phyloP scores from a whole-genome alignment of 441 rosid genomes.

The Brassica balearica region DNA sequence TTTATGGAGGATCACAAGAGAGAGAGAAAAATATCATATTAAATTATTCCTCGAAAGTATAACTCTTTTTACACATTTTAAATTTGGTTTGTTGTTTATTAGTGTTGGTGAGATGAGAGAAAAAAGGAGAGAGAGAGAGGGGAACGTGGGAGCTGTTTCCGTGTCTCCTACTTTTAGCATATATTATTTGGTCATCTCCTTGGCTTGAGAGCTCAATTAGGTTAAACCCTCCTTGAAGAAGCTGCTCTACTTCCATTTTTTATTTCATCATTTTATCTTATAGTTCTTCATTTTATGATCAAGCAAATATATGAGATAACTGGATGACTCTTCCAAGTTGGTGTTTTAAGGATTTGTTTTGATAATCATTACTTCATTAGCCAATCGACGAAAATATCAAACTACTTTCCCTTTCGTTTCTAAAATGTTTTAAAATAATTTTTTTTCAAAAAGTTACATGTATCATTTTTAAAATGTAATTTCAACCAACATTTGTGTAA shows the following conservation, averaged over 20 bases:
- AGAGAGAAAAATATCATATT: slow-evolving; percentile 38
- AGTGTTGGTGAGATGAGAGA: slow-evolving; percentile 42
- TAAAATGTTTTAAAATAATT: neutral
- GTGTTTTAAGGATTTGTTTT: neutral
- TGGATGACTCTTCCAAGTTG: neutral
- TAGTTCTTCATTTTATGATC: neutral
- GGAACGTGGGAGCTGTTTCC: slow-evolving; percentile 94
- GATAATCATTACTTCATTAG: neutral
- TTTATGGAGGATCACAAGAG: slow-evolving; percentile 80
- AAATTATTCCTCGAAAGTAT: slow-evolving; percentile 66
- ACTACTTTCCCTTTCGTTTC: neutral
- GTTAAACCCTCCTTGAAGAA: slow-evolving; percentile 50
- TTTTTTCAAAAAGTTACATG: neutral
- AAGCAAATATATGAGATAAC: neutral
- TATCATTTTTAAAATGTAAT: neutral
- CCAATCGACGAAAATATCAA: neutral
- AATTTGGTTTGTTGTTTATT: slow-evolving; percentile 38
- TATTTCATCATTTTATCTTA: neutral
- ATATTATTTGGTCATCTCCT: slow-evolving; percentile 54
- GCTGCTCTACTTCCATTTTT: slow-evolving; percentile 40
- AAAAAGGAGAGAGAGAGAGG: slow-evolving; percentile 35
- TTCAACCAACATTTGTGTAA: neutral
- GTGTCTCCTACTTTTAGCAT: slow-evolving; percentile 78
- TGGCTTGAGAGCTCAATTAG: slow-evolving; percentile 71
- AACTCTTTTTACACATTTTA: slow-evolving; percentile 37